Evolutionary conservation across 2,329 filamentous ascomycete species (phyloP), one percentile per base, ranked within the genome.

Genomic region (Hansfordia pulvinata): DNA sequence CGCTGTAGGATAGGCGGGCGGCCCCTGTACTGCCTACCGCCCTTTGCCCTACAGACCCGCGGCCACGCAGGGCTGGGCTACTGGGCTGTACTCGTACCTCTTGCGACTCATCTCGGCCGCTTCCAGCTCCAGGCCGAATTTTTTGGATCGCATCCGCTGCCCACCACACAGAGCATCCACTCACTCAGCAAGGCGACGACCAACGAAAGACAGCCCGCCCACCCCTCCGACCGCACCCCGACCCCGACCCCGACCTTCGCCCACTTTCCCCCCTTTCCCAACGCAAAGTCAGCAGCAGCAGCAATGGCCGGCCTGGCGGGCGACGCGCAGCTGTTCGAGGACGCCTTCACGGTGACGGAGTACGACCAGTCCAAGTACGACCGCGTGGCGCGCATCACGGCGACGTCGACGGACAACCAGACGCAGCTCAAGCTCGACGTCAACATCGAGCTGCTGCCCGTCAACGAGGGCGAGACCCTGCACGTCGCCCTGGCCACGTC

Each of bases 301-400:
- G 48, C 30, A 13, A 65, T 66, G 56, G 48, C 58, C 35, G 54
- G 58, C 42, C 63, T 58, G 39, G 74, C 83, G 55, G 77, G 80
- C 40, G 88, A 96, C 60, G 77, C 86, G 31, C 78, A 90, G 46
- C 81, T 96, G 54, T 93, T 92, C 59, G 85, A 94, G 58, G 85
- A 93, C 49, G 77, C 72, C 44, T 94, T 96, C 68, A 80, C 69
- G 34, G 67, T 96, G 44, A 88, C 74, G 40, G 58, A 69, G 29
- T 62, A 84, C 51, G 81, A 93, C 60, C 69, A 76, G 46, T 70
- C 76, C 46, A 93, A 94, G 59, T 98, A 98, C 58, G 90, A 96
- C 60, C 83, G 88, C 37, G 88, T 94, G 15, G 80, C 83, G 29
- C 88, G 90, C 41, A 72, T 96, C 47, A 72, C 63, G 29, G 85